Evolutionary conservation across 2,329 filamentous ascomycete species (phyloP).

Genomic region (Ceratocystiopsis brevicomis): DNA sequence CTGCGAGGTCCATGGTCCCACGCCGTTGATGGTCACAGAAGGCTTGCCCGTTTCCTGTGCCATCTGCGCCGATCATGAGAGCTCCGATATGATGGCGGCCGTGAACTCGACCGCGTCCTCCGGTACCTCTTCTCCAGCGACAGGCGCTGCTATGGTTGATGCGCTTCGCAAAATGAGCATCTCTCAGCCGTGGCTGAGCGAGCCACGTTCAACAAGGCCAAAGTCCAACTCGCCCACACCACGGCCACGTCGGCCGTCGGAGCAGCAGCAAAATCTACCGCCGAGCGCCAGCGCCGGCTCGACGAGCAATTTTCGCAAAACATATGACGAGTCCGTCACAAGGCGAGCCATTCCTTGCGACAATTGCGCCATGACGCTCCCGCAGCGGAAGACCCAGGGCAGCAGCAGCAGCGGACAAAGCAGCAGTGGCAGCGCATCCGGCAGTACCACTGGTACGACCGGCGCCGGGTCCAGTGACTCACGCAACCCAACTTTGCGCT

Average conservation of each 20-base stretch:
- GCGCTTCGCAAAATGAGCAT: conserved; percentile 29
- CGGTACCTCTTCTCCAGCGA: conserved; percentile 12
- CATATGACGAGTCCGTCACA: conserved; percentile 46
- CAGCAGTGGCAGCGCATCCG: background rate
- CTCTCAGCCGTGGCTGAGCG: conserved; percentile 8
- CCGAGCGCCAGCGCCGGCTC: too few species aligned
- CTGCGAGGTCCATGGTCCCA: conserved; percentile 51
- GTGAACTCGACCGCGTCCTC: conserved; percentile 16
- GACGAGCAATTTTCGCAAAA: conserved; percentile 29
- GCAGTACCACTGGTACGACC: background rate
- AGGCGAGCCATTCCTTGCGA: conserved; percentile 45
- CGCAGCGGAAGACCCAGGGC: conserved; percentile 23
- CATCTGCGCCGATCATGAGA: conserved; percentile 33
- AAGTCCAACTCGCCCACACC: background rate
- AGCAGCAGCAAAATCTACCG: too few species aligned
- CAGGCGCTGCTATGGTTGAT: conserved; percentile 22
- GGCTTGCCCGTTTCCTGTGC: conserved; percentile 41
- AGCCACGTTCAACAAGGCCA: background rate
- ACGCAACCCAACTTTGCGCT: conserved; percentile 38
- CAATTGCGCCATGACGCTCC: conserved; percentile 49
- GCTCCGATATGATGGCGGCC: conserved; percentile 16
- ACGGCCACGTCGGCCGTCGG: too few species aligned
- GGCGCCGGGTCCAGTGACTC: conserved; percentile 17
- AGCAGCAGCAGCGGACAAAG: background rate
- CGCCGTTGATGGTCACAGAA: conserved; percentile 51